phyloP scores from a whole-genome alignment of 2,329 filamentous ascomycete species.

The Dryadomyces sulphureus region DNA sequence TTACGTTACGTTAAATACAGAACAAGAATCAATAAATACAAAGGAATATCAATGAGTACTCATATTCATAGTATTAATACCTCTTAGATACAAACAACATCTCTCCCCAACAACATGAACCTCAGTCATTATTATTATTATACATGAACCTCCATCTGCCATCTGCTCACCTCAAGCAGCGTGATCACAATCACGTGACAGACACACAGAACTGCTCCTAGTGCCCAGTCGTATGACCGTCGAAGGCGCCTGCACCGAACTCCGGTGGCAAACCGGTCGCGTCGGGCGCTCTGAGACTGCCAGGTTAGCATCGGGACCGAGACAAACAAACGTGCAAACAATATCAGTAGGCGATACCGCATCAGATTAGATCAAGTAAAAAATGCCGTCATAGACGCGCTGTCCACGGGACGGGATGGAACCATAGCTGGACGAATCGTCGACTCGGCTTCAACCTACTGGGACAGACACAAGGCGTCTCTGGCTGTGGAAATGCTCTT shows the following conservation, averaged over 20 bases:
- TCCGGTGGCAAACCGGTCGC: conserved; percentile 52
- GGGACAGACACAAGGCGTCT: conserved; percentile 16
- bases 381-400: conserved; percentile 25
- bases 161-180: too few species aligned
- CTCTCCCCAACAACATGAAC: too few species aligned
- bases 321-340: conserved; percentile 9
- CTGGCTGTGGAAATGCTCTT: conserved; percentile 18
- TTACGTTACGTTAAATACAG: too few species aligned
- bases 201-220: too few species aligned
- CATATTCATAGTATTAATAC: too few species aligned
- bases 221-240: too few species aligned
- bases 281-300: too few species aligned
- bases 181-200: too few species aligned
- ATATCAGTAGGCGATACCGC: conserved; percentile 11
- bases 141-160: conserved; percentile 15
- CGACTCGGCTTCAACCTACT: conserved; percentile 31
- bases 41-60: too few species aligned
- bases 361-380: conserved; percentile 53
- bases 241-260: conserved; percentile 54
- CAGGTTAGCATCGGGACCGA: conserved; percentile 10
- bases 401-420: conserved; percentile 20
- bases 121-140: too few species aligned
- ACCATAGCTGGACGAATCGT: conserved; percentile 27
- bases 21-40: too few species aligned
- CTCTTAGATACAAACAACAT: too few species aligned